phyloP scores from a whole-genome alignment of 352 stramenopile genomes.

The Sclerospora graminicola region DNA sequence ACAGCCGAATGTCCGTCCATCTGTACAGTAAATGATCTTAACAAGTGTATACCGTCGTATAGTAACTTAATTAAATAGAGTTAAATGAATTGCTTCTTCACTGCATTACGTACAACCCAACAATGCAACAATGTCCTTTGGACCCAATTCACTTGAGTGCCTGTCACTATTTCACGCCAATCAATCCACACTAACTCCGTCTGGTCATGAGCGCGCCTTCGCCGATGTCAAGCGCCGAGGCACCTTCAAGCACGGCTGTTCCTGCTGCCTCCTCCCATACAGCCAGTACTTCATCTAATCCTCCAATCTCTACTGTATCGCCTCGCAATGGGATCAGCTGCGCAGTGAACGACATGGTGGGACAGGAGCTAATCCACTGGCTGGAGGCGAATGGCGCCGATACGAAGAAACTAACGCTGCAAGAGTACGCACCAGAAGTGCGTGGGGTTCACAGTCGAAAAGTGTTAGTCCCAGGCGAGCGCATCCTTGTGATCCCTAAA shows the following conservation, averaged over 20 bases:
- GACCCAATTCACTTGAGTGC: not conserved
- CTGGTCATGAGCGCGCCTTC: constrained; percentile 29
- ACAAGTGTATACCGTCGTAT: too few relatives aligned
- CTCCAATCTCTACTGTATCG: not conserved
- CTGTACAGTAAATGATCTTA: too few relatives aligned
- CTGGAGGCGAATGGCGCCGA: constrained; percentile 63
- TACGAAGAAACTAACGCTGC: constrained; percentile 62
- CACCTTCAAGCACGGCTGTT: not conserved
- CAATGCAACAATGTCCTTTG: too few relatives aligned
- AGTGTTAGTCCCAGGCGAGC: constrained; percentile 77
- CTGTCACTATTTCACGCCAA: not conserved
- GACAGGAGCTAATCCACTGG: constrained; percentile 66
- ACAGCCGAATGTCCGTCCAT: too few relatives aligned
- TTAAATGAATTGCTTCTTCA: too few relatives aligned
- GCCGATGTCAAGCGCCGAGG: constrained; percentile 1
- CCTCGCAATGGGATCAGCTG: constrained; percentile 6
- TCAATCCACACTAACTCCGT: not conserved
- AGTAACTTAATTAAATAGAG: too few relatives aligned
- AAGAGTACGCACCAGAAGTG: constrained; percentile 89
- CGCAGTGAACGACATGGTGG: constrained; percentile 29
- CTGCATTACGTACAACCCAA: too few relatives aligned
- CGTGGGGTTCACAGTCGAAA: constrained; percentile 87
- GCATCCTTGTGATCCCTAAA: constrained; percentile 87
- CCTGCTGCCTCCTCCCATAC: not conserved
- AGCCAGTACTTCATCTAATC: not conserved